Percentiles rank a stretch among this genome's conserved stretches.
Evolutionary conservation across 2,329 filamentous ascomycete genomes (phyloP).

Genomic region (Cladosporium sp.): DNA sequence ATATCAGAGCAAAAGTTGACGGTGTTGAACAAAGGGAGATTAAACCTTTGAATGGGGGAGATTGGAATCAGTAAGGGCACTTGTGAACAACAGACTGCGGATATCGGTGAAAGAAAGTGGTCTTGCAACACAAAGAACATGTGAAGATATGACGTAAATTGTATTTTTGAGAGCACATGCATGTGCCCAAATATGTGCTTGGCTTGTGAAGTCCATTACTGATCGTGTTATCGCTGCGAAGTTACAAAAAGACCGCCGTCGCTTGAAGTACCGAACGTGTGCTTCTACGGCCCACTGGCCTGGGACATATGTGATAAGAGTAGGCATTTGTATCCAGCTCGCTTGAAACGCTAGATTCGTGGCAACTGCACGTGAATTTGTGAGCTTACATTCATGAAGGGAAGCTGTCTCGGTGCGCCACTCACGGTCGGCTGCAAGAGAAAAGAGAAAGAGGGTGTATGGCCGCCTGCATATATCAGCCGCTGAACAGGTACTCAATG

Average conservation of each 20-base stretch:
- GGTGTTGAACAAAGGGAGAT: conserved; percentile 5
- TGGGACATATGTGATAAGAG: not conserved
- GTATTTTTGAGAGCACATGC: not conserved
- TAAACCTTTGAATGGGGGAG: not conserved
- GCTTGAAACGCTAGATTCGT: not conserved
- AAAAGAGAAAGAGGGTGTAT: not conserved
- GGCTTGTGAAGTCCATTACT: not conserved
- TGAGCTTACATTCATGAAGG: not conserved
- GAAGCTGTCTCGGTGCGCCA: not conserved
- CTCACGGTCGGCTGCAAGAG: not conserved
- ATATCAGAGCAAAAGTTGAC: not conserved
- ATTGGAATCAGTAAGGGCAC: not conserved
- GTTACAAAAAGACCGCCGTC: not conserved
- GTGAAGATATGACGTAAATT: not conserved
- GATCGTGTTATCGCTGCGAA: conserved; percentile 8
- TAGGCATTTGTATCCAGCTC: not conserved
- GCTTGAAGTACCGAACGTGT: not conserved
- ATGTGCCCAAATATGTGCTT: not conserved
- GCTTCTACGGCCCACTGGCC: not conserved
- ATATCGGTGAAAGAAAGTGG: not conserved
- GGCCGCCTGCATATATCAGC: not conserved
- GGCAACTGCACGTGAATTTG: not conserved
- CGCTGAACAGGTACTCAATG: conserved; percentile 65
- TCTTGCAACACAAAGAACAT: not conserved
- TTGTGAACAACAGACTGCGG: not conserved